Percentiles rank a stretch among this genome's conserved stretches.
phyloP scores from a whole-genome alignment of 192 early-diverging fungal genomes.

The Coemansia guatemalensis region DNA sequence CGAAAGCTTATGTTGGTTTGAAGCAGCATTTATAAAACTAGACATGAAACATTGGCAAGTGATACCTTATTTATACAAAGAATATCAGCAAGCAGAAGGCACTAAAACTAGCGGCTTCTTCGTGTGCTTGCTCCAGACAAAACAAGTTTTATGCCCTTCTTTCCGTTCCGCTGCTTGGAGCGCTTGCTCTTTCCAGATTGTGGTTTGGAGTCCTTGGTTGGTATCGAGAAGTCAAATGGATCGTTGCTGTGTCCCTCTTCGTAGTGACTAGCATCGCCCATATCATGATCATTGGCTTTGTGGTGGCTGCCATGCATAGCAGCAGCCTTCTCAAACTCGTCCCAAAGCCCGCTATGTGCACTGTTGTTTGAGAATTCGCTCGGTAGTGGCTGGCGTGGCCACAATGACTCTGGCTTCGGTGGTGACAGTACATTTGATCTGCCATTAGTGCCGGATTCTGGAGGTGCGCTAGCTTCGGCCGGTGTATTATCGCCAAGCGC shows the following conservation, averaged over 20 bases:
- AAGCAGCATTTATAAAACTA: no score
- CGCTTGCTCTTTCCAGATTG: not conserved
- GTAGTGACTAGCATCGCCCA: constrained; percentile 6
- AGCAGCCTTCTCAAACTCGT: constrained; percentile 38
- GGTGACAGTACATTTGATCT: not conserved
- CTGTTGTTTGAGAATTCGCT: not conserved
- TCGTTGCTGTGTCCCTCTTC: constrained; percentile 19
- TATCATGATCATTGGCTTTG: constrained; percentile 4
- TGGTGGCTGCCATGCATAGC: constrained; percentile 3
- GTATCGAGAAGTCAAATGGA: constrained; percentile 13
- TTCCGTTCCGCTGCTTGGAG: constrained; percentile 14
- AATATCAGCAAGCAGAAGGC: not conserved
- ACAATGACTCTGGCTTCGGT: constrained; percentile 10
- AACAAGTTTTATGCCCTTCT: constrained; percentile 32
- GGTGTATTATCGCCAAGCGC: constrained; percentile 13
- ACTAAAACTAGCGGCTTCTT: constrained; percentile 21
- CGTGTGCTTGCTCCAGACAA: constrained; percentile 34
- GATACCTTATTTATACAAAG: not conserved
- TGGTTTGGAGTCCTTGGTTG: constrained; percentile 13
- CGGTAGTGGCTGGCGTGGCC: constrained; percentile 37
- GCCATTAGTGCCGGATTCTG: not conserved
- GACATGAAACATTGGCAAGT: no score
- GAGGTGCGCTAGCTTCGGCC: not conserved
- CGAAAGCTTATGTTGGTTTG: no score
- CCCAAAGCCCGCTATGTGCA: constrained; percentile 29